A percentile compares a stretch with the other conserved stretches of the same genome.
phyloP scores from a whole-genome alignment of 192 early-diverging fungal genomes.

The Coemansia sp. region DNA sequence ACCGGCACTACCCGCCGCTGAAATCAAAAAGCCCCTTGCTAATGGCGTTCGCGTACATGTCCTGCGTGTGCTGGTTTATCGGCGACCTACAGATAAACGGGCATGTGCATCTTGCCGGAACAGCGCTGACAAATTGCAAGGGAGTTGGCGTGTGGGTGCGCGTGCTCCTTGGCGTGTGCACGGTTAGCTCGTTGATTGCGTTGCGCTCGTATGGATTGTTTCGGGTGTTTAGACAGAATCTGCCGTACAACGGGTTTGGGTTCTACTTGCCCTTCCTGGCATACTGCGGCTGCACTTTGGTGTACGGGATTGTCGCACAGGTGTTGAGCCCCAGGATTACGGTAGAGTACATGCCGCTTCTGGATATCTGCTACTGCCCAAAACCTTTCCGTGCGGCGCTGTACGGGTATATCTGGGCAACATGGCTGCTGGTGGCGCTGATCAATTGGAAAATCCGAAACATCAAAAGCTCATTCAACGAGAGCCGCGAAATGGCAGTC shows the following conservation, averaged over 20 bases:
- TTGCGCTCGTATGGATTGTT: slow-evolving; percentile 45
- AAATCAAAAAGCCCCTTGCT: slow-evolving; percentile 45
- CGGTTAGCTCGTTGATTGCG: slow-evolving; percentile 41
- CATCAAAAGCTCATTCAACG: slow-evolving; percentile 56
- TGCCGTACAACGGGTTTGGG: slow-evolving; percentile 29
- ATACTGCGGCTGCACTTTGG: slow-evolving; percentile 26
- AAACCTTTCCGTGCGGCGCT: slow-evolving; percentile 29
- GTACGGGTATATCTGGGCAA: slow-evolving; percentile 41
- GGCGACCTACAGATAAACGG: slow-evolving; percentile 55
- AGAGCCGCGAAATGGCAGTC: slow-evolving; percentile 43
- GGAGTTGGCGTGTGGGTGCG: slow-evolving; percentile 50
- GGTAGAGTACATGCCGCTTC: slow-evolving; percentile 22
- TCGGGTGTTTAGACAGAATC: slow-evolving; percentile 33
- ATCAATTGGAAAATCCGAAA: slow-evolving; percentile 48
- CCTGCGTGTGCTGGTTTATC: slow-evolving; percentile 46
- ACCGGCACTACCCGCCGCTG: slow-evolving; percentile 46
- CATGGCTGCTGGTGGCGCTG: slow-evolving; percentile 34
- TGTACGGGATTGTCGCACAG: slow-evolving; percentile 39
- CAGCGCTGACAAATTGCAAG: slow-evolving; percentile 28
- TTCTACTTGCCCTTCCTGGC: slow-evolving; percentile 38
- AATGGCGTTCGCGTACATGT: slow-evolving; percentile 29
- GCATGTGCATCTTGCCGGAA: slow-evolving; percentile 29
- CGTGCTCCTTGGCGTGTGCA: slow-evolving; percentile 49
- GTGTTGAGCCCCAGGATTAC: slow-evolving; percentile 26
- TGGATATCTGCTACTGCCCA: slow-evolving; percentile 43